Evolutionary conservation across 1,284 basidiomycete species (phyloP).

Genomic region (Ceratobasidium sp.): DNA sequence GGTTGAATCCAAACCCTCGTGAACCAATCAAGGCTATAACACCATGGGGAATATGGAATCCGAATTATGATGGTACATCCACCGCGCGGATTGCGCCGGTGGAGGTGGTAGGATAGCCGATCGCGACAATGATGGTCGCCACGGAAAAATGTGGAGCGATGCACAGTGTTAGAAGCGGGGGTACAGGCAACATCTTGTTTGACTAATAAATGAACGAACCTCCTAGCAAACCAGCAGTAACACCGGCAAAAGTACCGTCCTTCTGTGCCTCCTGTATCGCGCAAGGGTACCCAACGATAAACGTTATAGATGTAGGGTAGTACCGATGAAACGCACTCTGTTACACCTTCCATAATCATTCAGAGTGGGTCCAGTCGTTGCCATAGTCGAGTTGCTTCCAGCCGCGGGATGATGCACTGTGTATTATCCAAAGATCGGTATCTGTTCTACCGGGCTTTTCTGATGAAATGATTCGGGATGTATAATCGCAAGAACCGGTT

Average conservation of each 20-base stretch:
- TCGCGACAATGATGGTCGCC: conserved; percentile 10
- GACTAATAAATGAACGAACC: conserved; percentile 25
- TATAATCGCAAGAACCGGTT: not conserved
- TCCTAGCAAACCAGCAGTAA: conserved; percentile 35
- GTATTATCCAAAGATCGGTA: not conserved
- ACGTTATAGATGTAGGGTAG: not conserved
- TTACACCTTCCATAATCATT: conserved; percentile 25
- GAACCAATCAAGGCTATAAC: conserved; percentile 22
- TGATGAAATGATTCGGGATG: not conserved
- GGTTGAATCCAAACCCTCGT: conserved; percentile 26
- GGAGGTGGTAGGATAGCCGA: conserved; percentile 9
- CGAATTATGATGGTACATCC: not conserved
- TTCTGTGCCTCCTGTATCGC: conserved; percentile 34
- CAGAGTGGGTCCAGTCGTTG: conserved; percentile 15
- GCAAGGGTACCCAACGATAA: not conserved
- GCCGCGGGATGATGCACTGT: not conserved
- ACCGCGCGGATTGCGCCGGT: not conserved
- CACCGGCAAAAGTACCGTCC: conserved; percentile 32
- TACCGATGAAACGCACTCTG: conserved; percentile 26
- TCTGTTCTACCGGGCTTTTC: not conserved
- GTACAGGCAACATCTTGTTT: not conserved
- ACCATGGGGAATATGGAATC: not conserved
- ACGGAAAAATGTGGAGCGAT: conserved; percentile 18
- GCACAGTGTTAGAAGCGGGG: conserved; percentile 32
- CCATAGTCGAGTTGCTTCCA: not conserved